Base-by-base conservation (phyloP, 2,329 filamentous ascomycete species). In the Colletotrichum sp. region DNA sequence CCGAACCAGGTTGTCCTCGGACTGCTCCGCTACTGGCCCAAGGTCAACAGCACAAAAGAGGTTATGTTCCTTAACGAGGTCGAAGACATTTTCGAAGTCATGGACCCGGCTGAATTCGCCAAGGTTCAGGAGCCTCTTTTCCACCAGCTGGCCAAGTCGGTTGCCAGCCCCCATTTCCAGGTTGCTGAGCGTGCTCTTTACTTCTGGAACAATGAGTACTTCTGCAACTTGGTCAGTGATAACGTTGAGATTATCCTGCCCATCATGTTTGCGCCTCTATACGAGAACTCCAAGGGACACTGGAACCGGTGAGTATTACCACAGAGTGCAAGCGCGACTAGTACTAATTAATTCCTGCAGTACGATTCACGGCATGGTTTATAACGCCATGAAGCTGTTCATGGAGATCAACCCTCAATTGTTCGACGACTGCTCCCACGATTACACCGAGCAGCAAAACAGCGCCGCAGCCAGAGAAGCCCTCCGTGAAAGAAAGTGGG, bases 161-260 rank as follows among this genome's bases (percentile, higher is more conserved):
- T 99, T 56, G 96, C 97, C 65, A 99, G 97, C 83, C 97, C 97
- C 64, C 97, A 99, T 85, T 99, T 99, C 88, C 97, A 99, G 89
- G 97, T 99, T 74, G 97, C 97, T 21, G 97, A 99, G 87, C 93
- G 97, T 78, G 97, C 97, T 7, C 90, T 99, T 32, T 99, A 99
- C 87, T 99, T 99, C 88, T 99, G 97, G 97, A 99, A 99, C 89
- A 99, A 99, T 82, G 97, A 99, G 85, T 99, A 99, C 85, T 99
- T 99, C 87, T 99, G 97, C 89, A 99, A 98, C 82, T 90, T 99
- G 74, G 97, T 99, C 79, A 98, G 96, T 87, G 97, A 99, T 86
- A 99, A 99, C 81, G 97, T 99, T 71, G 96, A 98, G 82, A 96
- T 98, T 62, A 99, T 99, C 80, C 89, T 99, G 59, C 97, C 97